A percentile compares a stretch with the other conserved stretches of the same genome.
phyloP scores from a whole-genome alignment of 1,139 yeast species.

The Saccharomyces pastorianus region DNA sequence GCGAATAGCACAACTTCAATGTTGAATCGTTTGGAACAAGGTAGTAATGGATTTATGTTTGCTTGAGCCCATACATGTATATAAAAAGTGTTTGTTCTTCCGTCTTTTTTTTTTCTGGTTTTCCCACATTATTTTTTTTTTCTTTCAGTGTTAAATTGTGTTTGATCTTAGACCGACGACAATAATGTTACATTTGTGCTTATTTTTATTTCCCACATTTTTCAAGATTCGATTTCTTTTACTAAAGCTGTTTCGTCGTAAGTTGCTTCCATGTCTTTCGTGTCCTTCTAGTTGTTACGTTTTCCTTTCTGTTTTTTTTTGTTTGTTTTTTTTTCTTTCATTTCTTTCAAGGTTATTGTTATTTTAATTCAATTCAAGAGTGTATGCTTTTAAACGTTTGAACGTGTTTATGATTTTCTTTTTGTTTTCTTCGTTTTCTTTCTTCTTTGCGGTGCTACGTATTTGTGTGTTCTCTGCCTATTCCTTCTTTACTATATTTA shows the following conservation, averaged over 20 bases:
- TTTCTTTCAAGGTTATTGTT: background rate
- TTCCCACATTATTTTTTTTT: background rate
- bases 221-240: no score
- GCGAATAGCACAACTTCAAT: slow-evolving; percentile 12
- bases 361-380: background rate
- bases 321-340: background rate
- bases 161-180: background rate
- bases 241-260: no score
- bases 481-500: no score
- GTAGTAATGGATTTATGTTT: slow-evolving; percentile 23
- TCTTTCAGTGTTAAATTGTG: background rate
- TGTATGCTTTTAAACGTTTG: background rate
- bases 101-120: background rate
- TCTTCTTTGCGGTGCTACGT: background rate
- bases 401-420: background rate
- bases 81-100: background rate
- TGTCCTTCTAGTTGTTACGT: no score
- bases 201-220: no score
- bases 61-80: slow-evolving; percentile 9
- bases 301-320: background rate
- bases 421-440: background rate
- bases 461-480: background rate
- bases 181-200: background rate
- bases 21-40: slow-evolving; percentile 23
- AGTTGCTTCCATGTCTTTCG: no score